Evolutionary conservation across 306 rosid species (phyloP).

Genomic region (Cercis canadensis): DNA sequence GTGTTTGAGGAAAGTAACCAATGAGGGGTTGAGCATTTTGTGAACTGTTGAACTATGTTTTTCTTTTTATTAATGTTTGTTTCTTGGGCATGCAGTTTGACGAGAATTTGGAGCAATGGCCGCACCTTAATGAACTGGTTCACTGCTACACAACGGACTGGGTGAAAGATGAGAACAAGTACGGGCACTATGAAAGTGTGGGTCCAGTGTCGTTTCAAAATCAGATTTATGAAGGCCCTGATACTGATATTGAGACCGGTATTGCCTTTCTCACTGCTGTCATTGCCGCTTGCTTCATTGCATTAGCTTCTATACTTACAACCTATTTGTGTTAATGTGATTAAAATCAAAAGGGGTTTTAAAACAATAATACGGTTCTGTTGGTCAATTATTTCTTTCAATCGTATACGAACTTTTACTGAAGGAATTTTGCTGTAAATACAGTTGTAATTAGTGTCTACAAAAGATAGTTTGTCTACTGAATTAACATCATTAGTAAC

Average conservation of each 20-base stretch:
- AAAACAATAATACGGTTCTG: neutral
- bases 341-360: neutral
- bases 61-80: neutral
- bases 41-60: neutral
- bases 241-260: conserved; percentile 98
- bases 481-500: neutral
- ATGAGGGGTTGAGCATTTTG: neutral
- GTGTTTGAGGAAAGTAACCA: conserved; percentile 5
- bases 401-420: neutral
- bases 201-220: conserved; percentile 71
- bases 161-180: conserved; percentile 96
- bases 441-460: neutral
- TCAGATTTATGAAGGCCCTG: conserved; percentile 98
- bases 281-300: neutral
- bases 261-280: conserved; percentile 12
- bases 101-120: conserved; percentile 99
- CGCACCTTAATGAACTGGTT: conserved; percentile 89
- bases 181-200: conserved; percentile 83
- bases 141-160: conserved; percentile 97
- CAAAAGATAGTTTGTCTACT: neutral
- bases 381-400: neutral
- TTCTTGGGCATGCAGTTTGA: conserved; percentile 60
- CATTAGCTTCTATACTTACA: conserved; percentile 1
- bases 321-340: neutral
- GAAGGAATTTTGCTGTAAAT: conserved; percentile 1